Conservation (phyloP, 306 rosid genomes). For the Inga oerstediana region DNA sequence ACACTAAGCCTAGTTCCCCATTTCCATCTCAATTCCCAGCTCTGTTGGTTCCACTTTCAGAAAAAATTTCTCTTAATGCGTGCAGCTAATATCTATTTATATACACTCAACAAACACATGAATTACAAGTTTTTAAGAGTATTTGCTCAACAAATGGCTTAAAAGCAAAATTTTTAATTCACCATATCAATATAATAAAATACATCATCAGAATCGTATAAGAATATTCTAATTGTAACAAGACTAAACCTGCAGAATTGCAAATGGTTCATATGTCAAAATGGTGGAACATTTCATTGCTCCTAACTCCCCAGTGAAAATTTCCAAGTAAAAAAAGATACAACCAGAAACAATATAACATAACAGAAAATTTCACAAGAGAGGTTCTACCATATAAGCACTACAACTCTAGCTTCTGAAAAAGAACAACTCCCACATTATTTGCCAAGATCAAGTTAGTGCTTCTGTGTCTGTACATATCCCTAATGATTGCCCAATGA, state of each 20-base stretch:
- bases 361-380: conserved; percentile 1
- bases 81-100: neutral
- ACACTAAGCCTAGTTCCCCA: too few species aligned
- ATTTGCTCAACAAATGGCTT: too few species aligned
- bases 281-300: conserved; percentile 1
- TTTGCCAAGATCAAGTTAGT: conserved; percentile 5
- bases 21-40: too few species aligned
- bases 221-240: neutral
- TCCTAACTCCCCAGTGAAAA: conserved; percentile 18
- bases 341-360: neutral
- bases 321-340: neutral
- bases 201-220: neutral
- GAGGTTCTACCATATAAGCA: neutral
- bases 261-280: neutral
- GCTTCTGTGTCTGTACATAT: conserved; percentile 37
- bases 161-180: neutral
- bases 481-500: conserved; percentile 19
- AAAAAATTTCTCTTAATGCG: neutral
- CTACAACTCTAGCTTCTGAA: neutral
- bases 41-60: too few species aligned
- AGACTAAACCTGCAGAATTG: conserved; percentile 5
- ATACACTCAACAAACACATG: neutral
- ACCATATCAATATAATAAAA: neutral
- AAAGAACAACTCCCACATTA: conserved; percentile 3
- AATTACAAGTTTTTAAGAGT: neutral